phyloP scores from a whole-genome alignment of 2,329 filamentous ascomycete species.

The Aspergillus transmontanensis region DNA sequence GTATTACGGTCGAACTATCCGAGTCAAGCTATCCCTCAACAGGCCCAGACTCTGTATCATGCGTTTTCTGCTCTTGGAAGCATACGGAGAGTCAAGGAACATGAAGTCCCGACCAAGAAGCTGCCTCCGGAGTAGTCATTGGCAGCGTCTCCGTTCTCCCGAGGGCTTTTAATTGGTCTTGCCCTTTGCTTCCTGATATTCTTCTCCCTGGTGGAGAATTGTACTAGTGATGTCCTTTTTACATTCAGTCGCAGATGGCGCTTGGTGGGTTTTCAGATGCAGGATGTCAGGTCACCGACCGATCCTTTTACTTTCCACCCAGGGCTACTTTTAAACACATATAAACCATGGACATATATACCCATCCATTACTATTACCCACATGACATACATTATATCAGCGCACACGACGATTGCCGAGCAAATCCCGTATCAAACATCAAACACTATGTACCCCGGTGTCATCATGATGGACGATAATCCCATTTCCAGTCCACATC shows the following conservation, averaged over 20 bases:
- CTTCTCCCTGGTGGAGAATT: background rate
- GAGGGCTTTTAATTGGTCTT: background rate
- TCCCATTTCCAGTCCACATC: background rate
- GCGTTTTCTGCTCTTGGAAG: background rate
- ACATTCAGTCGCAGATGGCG: background rate
- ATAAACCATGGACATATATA: background rate
- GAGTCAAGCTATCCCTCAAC: background rate
- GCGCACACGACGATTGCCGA: background rate
- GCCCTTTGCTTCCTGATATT: background rate
- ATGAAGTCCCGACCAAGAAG: background rate
- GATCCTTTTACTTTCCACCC: background rate
- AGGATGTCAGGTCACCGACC: background rate
- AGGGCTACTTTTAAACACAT: background rate
- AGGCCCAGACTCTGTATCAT: background rate
- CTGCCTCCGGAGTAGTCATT: background rate
- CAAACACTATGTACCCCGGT: background rate
- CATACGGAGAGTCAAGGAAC: background rate
- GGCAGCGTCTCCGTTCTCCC: rapidly evolving
- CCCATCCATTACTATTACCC: background rate
- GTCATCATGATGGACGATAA: background rate
- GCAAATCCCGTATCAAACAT: background rate
- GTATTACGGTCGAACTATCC: constrained; percentile 55
- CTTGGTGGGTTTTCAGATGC: background rate
- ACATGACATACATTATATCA: rapidly evolving
- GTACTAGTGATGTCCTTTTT: background rate